Conservation (phyloP, 2,329 filamentous ascomycete genomes). For the Pyricularia sp. region DNA sequence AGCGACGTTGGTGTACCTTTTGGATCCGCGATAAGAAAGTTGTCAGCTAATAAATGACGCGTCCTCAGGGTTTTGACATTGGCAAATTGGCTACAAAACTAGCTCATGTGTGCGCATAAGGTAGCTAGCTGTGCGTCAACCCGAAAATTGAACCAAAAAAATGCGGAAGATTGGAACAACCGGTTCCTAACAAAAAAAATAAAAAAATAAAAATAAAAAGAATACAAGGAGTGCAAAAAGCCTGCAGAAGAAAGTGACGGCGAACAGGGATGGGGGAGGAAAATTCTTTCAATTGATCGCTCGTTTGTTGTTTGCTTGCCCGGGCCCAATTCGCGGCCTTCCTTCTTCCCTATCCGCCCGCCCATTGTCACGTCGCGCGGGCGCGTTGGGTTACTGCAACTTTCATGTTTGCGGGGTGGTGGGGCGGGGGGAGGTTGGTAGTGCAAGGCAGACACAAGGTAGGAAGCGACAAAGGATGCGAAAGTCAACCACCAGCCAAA, state of each 20-base stretch:
- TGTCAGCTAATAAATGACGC: neutral
- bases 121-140: neutral
- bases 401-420: neutral
- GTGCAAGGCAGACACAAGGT: neutral
- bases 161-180: too few relatives aligned
- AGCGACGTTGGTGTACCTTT: neutral
- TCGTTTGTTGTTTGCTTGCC: neutral
- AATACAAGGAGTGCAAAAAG: neutral
- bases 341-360: neutral
- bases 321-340: neutral
- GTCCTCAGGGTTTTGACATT: neutral
- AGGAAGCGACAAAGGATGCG: neutral
- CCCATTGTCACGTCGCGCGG: neutral
- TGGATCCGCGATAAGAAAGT: neutral
- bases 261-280: neutral
- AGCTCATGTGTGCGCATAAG: neutral
- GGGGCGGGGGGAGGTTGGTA: neutral
- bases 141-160: neutral
- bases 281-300: neutral
- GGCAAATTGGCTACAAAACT: neutral
- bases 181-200: too few relatives aligned
- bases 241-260: neutral
- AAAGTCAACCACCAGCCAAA: neutral
- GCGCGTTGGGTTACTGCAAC: neutral
- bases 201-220: too few relatives aligned